These are phyloP conservation scores for Verticillium nubilum DNA, from an alignment of 2,329 filamentous ascomycete genomes.

Conservation along the genomic window DNA sequence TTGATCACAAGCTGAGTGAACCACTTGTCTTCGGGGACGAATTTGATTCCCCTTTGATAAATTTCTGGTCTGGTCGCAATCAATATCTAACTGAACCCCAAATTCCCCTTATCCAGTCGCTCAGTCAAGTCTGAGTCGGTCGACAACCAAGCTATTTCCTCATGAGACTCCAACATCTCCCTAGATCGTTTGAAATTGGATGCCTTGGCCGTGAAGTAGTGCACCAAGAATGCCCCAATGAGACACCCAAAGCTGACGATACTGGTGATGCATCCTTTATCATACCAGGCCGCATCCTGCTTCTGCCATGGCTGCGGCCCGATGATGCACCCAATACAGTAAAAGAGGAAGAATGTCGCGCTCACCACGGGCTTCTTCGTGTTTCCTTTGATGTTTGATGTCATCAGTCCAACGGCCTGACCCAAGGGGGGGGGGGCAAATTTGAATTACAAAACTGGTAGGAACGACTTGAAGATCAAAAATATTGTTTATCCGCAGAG, in stretches of 20 bases:
- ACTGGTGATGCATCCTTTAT: slow-evolving; percentile 13
- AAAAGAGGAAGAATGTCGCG: slow-evolving; percentile 18
- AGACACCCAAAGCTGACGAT: slow-evolving; percentile 13
- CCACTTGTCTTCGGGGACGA: no score
- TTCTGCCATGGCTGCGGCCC: slow-evolving; percentile 16
- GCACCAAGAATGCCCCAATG: slow-evolving; percentile 1
- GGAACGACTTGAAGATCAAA: no score
- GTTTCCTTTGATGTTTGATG: slow-evolving; percentile 21
- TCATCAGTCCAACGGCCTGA: slow-evolving; percentile 4
- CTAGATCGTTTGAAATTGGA: slow-evolving; percentile 1
- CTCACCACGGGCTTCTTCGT: slow-evolving; percentile 20
- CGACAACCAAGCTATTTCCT: not conserved
- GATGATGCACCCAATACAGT: slow-evolving; percentile 18
- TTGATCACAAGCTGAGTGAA: no score
- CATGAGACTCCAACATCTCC: not conserved
- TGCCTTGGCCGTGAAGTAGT: slow-evolving; percentile 1
- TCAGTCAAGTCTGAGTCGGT: slow-evolving; percentile 17
- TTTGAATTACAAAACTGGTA: no score
- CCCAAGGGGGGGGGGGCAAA: no score
- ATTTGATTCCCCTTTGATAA: no score
- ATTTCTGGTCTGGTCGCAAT: not conserved
- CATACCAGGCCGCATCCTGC: slow-evolving; percentile 15
- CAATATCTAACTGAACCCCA: slow-evolving; percentile 15
- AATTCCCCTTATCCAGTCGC: slow-evolving; percentile 16
- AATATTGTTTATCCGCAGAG: no score